Evolutionary conservation across 2,329 filamentous ascomycete species (phyloP).

Genomic region (Zymoseptoria tritici): DNA sequence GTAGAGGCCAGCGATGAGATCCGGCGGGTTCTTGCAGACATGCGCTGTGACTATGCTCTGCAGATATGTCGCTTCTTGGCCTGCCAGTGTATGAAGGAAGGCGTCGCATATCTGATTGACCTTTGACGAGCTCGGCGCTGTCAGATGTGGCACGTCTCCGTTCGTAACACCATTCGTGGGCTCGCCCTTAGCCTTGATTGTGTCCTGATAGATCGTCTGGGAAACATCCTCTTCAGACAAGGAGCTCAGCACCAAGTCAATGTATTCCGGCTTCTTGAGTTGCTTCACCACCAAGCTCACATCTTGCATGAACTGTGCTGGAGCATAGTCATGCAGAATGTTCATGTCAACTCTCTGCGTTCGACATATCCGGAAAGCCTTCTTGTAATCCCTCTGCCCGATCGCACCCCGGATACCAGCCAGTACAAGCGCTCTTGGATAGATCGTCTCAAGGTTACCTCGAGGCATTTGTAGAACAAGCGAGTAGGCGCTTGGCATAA

Average conservation of each 20-base stretch:
- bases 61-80: slow-evolving; percentile 57
- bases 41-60: slow-evolving; percentile 93
- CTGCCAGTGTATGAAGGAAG: slow-evolving; percentile 61
- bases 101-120: slow-evolving; percentile 85
- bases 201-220: slow-evolving; percentile 88
- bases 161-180: slow-evolving; percentile 14
- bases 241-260: slow-evolving; percentile 71
- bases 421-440: slow-evolving; percentile 82
- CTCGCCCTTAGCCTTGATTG: slow-evolving; percentile 45
- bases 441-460: slow-evolving; percentile 93
- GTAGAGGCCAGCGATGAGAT: slow-evolving; percentile 73
- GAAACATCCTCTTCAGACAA: slow-evolving; percentile 75
- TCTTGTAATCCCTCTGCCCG: slow-evolving; percentile 69
- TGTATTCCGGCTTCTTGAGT: slow-evolving; percentile 68
- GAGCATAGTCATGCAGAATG: slow-evolving; percentile 88
- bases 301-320: slow-evolving; percentile 71
- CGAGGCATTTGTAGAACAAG: slow-evolving; percentile 90
- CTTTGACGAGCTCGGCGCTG: slow-evolving; percentile 45
- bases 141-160: slow-evolving; percentile 3
- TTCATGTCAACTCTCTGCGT: slow-evolving; percentile 97
- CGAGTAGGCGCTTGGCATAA: slow-evolving; percentile 79
- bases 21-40: slow-evolving; percentile 86
- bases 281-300: slow-evolving; percentile 75
- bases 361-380: slow-evolving; percentile 79
- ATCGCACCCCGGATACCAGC: slow-evolving; percentile 80